These are phyloP conservation scores for Elsinoe ampelina DNA, from an alignment of 2,329 filamentous ascomycete species.

Conservation along the genomic window DNA sequence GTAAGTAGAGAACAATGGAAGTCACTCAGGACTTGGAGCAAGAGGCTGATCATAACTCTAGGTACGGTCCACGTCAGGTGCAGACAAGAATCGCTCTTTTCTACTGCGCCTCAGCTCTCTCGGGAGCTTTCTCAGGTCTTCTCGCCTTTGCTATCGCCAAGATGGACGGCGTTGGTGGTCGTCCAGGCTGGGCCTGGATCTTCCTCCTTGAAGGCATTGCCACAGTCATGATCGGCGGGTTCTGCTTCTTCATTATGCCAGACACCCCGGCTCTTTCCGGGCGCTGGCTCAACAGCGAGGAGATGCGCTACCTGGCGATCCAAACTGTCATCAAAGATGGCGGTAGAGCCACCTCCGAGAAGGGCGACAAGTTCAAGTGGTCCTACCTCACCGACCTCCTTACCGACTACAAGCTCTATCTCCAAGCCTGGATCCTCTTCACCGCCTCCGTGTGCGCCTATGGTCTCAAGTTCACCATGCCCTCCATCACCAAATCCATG, in stretches of 20 bases:
- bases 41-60: neutral
- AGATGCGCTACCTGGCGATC: conserved; percentile 18
- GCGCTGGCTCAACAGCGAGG: conserved; percentile 23
- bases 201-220: conserved; percentile 50
- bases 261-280: conserved; percentile 24
- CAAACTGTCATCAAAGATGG: conserved; percentile 19
- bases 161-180: conserved; percentile 35
- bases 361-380: conserved; percentile 21
- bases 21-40: neutral
- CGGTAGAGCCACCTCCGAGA: conserved; percentile 16
- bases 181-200: conserved; percentile 32
- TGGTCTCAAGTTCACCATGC: conserved; percentile 30
- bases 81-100: conserved; percentile 21
- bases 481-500: conserved; percentile 40
- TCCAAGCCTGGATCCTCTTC: conserved; percentile 20
- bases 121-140: conserved; percentile 21
- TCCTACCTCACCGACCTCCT: conserved; percentile 19
- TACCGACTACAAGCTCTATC: conserved; percentile 22
- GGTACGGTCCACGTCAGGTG: conserved; percentile 19
- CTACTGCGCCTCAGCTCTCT: conserved; percentile 18
- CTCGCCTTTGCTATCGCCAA: conserved; percentile 26
- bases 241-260: conserved; percentile 50
- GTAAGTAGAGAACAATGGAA: neutral
- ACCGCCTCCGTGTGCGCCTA: conserved; percentile 22
- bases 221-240: conserved; percentile 44